A percentile compares a stretch with the other conserved stretches of the same genome.
These are phyloP conservation scores for Nakazawaea ishiwadae DNA, from an alignment of 805 yeast genomes.

Conservation along the genomic window DNA sequence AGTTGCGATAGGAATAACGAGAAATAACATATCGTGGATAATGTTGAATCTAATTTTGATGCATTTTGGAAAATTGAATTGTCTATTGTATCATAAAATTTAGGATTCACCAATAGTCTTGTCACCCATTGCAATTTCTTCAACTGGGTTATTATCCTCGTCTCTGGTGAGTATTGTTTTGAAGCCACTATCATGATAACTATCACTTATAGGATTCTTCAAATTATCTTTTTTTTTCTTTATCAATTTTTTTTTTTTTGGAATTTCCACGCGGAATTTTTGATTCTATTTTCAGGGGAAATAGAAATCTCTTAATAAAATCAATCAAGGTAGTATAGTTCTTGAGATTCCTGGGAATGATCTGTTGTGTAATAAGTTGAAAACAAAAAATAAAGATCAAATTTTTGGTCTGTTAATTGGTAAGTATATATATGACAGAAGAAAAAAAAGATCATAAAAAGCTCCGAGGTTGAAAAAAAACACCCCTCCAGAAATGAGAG, in stretches of 20 bases:
- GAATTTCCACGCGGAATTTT: too few species aligned
- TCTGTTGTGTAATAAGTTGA: too few species aligned
- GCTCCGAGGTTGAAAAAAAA: too few species aligned
- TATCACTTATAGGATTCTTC: background rate
- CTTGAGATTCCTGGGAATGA: too few species aligned
- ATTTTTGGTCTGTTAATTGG: too few species aligned
- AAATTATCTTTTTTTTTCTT: background rate
- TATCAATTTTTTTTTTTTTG: background rate
- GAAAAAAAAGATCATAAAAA: too few species aligned
- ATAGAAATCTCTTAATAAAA: too few species aligned
- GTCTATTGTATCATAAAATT: slow-evolving; percentile 22
- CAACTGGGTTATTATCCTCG: background rate
- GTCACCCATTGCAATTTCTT: slow-evolving; percentile 8
- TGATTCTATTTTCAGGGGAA: too few species aligned
- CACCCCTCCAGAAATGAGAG: too few species aligned
- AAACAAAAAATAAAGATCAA: too few species aligned
- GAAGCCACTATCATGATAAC: background rate
- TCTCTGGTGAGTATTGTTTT: background rate
- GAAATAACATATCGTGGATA: slow-evolving; percentile 29
- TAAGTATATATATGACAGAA: too few species aligned
- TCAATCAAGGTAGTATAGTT: too few species aligned
- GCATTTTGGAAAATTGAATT: slow-evolving; percentile 22
- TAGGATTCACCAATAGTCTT: slow-evolving; percentile 19
- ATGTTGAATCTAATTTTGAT: slow-evolving; percentile 23
- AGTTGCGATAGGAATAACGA: slow-evolving; percentile 24